Evolutionary conservation across 805 yeast genomes (phyloP).

Genomic region (Metschnikowia amazonensis): DNA sequence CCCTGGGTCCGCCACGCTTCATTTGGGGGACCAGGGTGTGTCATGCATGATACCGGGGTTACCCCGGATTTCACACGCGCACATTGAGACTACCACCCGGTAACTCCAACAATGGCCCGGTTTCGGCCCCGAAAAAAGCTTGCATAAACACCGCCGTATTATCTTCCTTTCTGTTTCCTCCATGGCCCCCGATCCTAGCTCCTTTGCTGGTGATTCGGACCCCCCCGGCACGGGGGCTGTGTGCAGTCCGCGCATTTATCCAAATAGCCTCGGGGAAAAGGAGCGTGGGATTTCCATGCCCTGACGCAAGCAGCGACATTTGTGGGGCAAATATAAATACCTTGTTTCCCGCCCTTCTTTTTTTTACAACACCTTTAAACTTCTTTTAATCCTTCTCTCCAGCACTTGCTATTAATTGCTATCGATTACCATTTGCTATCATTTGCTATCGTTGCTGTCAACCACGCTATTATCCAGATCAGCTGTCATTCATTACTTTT

Average conservation of each 20-base stretch:
- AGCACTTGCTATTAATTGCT: slow-evolving; percentile 3
- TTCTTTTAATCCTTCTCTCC: not conserved
- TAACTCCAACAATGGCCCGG: no score
- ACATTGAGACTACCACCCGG: no score
- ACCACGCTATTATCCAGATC: not conserved
- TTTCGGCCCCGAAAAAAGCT: no score
- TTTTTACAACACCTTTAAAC: not conserved
- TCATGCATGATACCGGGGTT: slow-evolving; percentile 4
- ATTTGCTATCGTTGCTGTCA: not conserved
- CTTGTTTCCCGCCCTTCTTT: not conserved
- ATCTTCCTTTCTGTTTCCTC: no score
- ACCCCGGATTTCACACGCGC: slow-evolving; percentile 16
- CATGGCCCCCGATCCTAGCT: no score
- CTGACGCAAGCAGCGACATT: slow-evolving; percentile 5
- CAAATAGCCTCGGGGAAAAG: slow-evolving; percentile 16
- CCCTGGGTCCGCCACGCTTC: not conserved
- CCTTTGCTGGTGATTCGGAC: no score
- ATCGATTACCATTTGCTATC: not conserved
- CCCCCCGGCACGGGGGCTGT: not conserved
- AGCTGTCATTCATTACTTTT: no score
- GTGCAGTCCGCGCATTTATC: slow-evolving; percentile 3
- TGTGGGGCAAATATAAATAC: slow-evolving; percentile 5
- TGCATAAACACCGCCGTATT: no score
- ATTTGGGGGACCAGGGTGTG: not conserved
- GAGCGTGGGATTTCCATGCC: slow-evolving; percentile 8